Conservation (phyloP, 2,329 filamentous ascomycete species). For the Trichoderma harzianum region DNA sequence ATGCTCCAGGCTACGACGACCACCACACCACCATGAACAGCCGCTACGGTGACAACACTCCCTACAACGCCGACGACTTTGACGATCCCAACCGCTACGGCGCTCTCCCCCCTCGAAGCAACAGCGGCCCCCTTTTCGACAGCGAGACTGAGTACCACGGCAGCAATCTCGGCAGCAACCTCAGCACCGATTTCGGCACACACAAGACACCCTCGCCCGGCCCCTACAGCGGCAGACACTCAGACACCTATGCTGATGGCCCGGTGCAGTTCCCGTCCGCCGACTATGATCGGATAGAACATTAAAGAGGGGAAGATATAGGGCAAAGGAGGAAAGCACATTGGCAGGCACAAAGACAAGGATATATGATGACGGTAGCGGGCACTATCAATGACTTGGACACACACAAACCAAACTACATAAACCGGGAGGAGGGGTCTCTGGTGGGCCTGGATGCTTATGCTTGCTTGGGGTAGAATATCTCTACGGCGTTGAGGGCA, state of each 20-base stretch:
- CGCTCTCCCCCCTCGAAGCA: slow-evolving; percentile 33
- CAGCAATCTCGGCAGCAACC: slow-evolving; percentile 24
- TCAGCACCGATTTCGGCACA: slow-evolving; percentile 4
- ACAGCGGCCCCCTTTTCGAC: slow-evolving; percentile 45
- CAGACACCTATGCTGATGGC: slow-evolving; percentile 45
- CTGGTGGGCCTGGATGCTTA: slow-evolving; percentile 12
- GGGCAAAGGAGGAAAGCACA: neutral
- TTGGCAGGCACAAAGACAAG: slow-evolving; percentile 2
- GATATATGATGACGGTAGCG: slow-evolving; percentile 9
- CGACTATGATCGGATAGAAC: slow-evolving; percentile 52
- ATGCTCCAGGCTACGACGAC: slow-evolving; percentile 36
- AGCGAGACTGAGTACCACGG: slow-evolving; percentile 48
- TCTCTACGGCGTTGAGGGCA: slow-evolving; percentile 15
- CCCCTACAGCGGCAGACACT: slow-evolving; percentile 31
- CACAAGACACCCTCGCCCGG: slow-evolving; percentile 19
- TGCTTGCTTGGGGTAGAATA: slow-evolving; percentile 15
- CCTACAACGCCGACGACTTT: slow-evolving; percentile 38
- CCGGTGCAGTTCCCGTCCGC: slow-evolving; percentile 55
- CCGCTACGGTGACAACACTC: slow-evolving; percentile 37
- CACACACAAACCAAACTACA: slow-evolving; percentile 15
- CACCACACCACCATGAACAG: slow-evolving; percentile 24
- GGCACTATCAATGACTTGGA: slow-evolving; percentile 16
- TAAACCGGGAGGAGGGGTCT: slow-evolving; percentile 14
- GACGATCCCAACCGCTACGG: slow-evolving; percentile 41
- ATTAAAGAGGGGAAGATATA: neutral